phyloP scores from a whole-genome alignment of 2,329 filamentous ascomycete genomes.

The Emmonsia crescens region DNA sequence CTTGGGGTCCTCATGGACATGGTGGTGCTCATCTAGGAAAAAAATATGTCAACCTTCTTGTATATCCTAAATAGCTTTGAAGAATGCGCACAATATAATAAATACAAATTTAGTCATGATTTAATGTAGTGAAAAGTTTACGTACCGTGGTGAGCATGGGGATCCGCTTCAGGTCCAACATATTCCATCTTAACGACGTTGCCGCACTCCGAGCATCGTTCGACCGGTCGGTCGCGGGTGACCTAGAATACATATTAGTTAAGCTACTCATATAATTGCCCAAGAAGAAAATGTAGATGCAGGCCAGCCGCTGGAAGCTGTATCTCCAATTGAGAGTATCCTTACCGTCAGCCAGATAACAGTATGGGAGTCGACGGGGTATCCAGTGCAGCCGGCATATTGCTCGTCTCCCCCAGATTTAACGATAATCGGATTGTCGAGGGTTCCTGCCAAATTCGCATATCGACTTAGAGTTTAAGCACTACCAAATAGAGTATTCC shows the following conservation, averaged over 20 bases:
- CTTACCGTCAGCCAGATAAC: constrained; percentile 84
- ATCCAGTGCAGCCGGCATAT: constrained; percentile 92
- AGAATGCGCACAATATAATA: not conserved
- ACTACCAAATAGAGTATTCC: not conserved
- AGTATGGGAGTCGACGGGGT: constrained; percentile 79
- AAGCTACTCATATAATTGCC: not conserved
- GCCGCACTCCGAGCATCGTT: constrained; percentile 95
- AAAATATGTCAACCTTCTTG: constrained; percentile 7
- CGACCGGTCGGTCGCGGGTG: constrained; percentile 77
- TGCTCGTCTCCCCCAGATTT: constrained; percentile 92
- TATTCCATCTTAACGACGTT: constrained; percentile 98
- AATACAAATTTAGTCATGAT: not conserved
- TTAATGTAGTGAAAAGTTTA: constrained; percentile 7
- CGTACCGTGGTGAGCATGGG: constrained; percentile 40
- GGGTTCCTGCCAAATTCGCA: constrained; percentile 52
- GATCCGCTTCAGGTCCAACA: constrained; percentile 67
- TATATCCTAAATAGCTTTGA: not conserved
- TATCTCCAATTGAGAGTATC: constrained; percentile 15
- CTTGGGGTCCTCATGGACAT: constrained; percentile 65
- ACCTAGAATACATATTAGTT: constrained; percentile 38
- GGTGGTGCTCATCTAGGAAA: constrained; percentile 30
- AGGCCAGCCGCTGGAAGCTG: too few species aligned
- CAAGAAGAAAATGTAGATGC: not conserved
- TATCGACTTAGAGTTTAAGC: not conserved
- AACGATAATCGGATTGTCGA: constrained; percentile 82